A percentile compares a stretch with the other conserved stretches of the same genome.
Evolutionary conservation across 306 rosid species (phyloP).

Genomic region (Vicia sativa): DNA sequence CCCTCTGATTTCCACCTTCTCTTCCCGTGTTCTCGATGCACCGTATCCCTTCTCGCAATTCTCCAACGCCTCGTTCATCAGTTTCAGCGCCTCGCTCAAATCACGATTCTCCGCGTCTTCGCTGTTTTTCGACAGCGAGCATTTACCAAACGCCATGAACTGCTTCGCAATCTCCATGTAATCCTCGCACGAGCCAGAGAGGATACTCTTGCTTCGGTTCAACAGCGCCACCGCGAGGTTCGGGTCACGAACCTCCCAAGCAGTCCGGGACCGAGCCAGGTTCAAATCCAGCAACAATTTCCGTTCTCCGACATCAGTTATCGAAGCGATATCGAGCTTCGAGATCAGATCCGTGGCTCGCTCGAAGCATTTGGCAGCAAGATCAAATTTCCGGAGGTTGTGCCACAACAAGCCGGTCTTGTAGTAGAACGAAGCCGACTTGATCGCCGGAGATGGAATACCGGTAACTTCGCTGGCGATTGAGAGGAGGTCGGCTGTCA

Average conservation of each 20-base stretch:
- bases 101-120: slow-evolving; percentile 7
- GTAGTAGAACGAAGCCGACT: slow-evolving; percentile 73
- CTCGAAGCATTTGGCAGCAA: slow-evolving; percentile 86
- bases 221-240: slow-evolving; percentile 69
- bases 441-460: slow-evolving; percentile 65
- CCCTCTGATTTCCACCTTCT: slow-evolving; percentile 54
- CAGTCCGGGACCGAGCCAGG: slow-evolving; percentile 78
- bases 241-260: slow-evolving; percentile 77
- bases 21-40: slow-evolving; percentile 56
- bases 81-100: slow-evolving; percentile 66
- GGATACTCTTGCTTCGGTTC: slow-evolving; percentile 70
- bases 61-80: slow-evolving; percentile 89
- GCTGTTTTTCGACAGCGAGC: slow-evolving; percentile 43
- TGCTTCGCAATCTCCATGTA: slow-evolving; percentile 61
- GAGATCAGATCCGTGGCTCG: slow-evolving; percentile 75
- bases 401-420: slow-evolving; percentile 84
- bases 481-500: slow-evolving; percentile 71
- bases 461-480: slow-evolving; percentile 57
- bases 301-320: slow-evolving; percentile 53
- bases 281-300: slow-evolving; percentile 69
- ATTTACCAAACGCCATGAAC: slow-evolving; percentile 67
- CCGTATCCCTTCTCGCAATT: slow-evolving; percentile 69
- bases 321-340: slow-evolving; percentile 41
- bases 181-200: slow-evolving; percentile 63
- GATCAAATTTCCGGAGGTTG: slow-evolving; percentile 65